Percentiles rank a stretch among this genome's conserved stretches.
Conservation (phyloP, 2,329 filamentous ascomycete species). For the Xylariaceae sp. region DNA sequence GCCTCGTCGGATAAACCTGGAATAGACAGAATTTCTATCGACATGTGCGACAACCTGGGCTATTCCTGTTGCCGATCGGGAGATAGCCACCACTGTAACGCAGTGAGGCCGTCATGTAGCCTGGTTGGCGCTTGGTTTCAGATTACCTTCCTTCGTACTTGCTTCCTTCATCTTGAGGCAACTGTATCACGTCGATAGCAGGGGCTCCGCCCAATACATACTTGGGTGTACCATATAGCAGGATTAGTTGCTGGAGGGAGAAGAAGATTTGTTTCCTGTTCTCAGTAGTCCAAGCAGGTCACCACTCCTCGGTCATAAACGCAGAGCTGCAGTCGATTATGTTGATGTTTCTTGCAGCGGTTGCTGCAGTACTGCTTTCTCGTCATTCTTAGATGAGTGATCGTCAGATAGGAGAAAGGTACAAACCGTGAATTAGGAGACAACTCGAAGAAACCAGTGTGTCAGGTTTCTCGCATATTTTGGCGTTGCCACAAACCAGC, state of each 20-base stretch:
- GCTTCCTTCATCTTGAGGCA: constrained; percentile 7
- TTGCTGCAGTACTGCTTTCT: constrained; percentile 32
- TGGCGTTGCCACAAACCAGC: constrained; percentile 8
- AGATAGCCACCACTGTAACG: no score
- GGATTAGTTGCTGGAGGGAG: rapidly evolving
- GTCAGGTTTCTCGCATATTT: neutral
- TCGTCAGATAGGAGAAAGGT: neutral
- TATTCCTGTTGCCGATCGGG: no score
- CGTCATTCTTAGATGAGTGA: neutral
- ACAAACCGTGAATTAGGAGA: constrained; percentile 11
- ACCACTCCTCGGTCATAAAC: constrained; percentile 31
- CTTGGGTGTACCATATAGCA: neutral
- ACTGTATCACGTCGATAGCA: constrained; percentile 17
- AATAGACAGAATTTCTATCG: no score
- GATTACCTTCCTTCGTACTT: neutral
- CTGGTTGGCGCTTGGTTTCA: no score
- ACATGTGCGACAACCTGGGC: no score
- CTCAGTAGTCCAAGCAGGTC: constrained; percentile 30
- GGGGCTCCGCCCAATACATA: constrained; percentile 20
- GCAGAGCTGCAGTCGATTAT: constrained; percentile 12
- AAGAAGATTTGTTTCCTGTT: constrained; percentile 27
- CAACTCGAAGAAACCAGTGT: constrained; percentile 11
- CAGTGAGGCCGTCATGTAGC: no score
- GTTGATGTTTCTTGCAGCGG: constrained; percentile 30
- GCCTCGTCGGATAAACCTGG: no score